phyloP scores from a whole-genome alignment of 768 basidiomycete genomes.

The Phaffia australis region DNA sequence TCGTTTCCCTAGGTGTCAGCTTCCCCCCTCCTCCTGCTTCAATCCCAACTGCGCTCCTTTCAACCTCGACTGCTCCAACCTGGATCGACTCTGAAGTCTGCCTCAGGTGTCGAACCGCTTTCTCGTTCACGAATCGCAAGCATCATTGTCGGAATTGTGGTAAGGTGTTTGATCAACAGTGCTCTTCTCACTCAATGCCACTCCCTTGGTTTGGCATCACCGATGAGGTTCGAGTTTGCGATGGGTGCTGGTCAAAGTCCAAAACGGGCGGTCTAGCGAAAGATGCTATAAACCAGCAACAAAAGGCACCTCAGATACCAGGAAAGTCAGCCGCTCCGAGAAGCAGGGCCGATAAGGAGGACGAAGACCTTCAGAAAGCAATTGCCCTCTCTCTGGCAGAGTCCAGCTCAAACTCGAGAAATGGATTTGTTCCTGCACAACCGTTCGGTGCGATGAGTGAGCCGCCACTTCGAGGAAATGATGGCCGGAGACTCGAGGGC shows the following conservation, averaged over 20 bases:
- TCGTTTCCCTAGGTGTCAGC: conserved; percentile 7
- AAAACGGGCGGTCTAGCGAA: conserved; percentile 21
- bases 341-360: conserved; percentile 44
- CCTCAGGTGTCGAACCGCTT: conserved; percentile 77
- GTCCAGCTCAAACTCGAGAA: conserved; percentile 41
- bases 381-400: conserved; percentile 85
- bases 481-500: conserved; percentile 30
- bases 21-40: conserved; percentile 57
- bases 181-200: conserved; percentile 70
- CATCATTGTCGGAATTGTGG: conserved; percentile 99
- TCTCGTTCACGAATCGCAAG: conserved; percentile 90
- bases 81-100: conserved; percentile 97
- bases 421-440: conserved; percentile 52
- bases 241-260: conserved; percentile 67
- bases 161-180: conserved; percentile 86
- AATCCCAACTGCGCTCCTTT: conserved; percentile 48
- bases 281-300: background rate
- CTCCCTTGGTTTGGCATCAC: conserved; percentile 88
- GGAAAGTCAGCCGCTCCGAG: conserved; percentile 48
- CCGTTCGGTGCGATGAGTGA: conserved; percentile 51
- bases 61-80: conserved; percentile 55
- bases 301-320: conserved; percentile 44
- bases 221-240: conserved; percentile 87
- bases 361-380: conserved; percentile 83
- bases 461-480: conserved; percentile 56